A percentile compares a stretch with the other conserved stretches of the same genome.
Evolutionary conservation across 306 rosid species (phyloP).

Genomic region (Sicyos baderoa): DNA sequence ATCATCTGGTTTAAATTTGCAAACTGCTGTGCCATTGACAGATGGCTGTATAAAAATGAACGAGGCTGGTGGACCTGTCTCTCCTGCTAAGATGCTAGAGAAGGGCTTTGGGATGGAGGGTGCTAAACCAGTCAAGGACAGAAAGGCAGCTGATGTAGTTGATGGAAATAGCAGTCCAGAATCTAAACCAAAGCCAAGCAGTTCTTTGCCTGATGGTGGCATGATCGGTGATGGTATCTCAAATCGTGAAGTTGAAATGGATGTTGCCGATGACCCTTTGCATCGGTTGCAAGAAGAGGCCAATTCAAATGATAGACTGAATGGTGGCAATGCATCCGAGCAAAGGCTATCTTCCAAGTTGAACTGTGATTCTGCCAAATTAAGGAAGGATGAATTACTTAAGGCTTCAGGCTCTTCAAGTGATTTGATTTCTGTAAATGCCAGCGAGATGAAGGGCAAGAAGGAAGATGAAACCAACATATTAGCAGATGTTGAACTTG

Average conservation of each 20-base stretch:
- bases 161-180: slow-evolving; percentile 28
- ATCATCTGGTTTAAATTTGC: slow-evolving; percentile 27
- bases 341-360: slow-evolving; percentile 24
- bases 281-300: slow-evolving; percentile 25
- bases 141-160: slow-evolving; percentile 24
- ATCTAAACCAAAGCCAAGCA: slow-evolving; percentile 18
- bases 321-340: slow-evolving; percentile 23
- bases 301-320: slow-evolving; percentile 21
- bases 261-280: slow-evolving; percentile 20
- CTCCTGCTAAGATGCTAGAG: slow-evolving; percentile 23
- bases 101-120: slow-evolving; percentile 30
- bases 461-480: too few relatives aligned
- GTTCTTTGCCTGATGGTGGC: slow-evolving; percentile 21
- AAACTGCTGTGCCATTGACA: slow-evolving; percentile 21
- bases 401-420: slow-evolving; percentile 26
- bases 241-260: slow-evolving; percentile 28
- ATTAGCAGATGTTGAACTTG: slow-evolving; percentile 14
- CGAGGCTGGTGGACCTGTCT: slow-evolving; percentile 23
- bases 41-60: slow-evolving; percentile 31
- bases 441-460: slow-evolving; percentile 28
- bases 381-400: slow-evolving; percentile 22
- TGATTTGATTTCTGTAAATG: slow-evolving; percentile 30
- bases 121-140: slow-evolving; percentile 25
- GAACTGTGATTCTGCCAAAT: slow-evolving; percentile 29
- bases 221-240: slow-evolving; percentile 25